Percentiles rank a stretch among this genome's conserved stretches.
These are phyloP conservation scores for Annulohypoxylon stygium DNA, from an alignment of 495 filamentous ascomycete genomes.

Conservation along the genomic window DNA sequence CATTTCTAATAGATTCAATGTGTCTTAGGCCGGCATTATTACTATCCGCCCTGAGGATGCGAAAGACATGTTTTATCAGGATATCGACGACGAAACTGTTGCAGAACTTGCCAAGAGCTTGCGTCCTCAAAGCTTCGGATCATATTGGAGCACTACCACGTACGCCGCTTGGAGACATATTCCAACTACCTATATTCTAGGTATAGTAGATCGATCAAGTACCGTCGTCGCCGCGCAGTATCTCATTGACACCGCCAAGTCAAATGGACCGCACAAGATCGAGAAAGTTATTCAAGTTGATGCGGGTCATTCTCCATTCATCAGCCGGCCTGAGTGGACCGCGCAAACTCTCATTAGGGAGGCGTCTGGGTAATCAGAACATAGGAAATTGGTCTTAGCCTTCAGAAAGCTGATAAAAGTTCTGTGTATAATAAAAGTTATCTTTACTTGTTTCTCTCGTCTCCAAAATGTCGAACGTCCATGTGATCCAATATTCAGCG, in stretches of 20 bases:
- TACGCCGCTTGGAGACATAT: conserved; percentile 53
- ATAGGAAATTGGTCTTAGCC: neutral
- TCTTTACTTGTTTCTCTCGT: neutral
- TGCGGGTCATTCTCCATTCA: conserved; percentile 33
- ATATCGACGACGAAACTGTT: conserved; percentile 40
- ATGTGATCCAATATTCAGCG: neutral
- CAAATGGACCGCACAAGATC: conserved; percentile 32
- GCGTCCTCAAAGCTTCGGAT: conserved; percentile 46
- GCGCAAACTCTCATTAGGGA: conserved; percentile 20
- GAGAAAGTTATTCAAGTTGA: conserved; percentile 29
- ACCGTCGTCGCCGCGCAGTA: conserved; percentile 45
- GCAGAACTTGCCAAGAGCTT: conserved; percentile 47
- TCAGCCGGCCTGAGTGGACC: conserved; percentile 30
- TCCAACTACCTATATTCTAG: conserved; percentile 51
- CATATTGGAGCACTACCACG: conserved; percentile 49
- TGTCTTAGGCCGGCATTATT: conserved; percentile 41
- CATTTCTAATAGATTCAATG: neutral
- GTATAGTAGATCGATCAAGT: conserved; percentile 41
- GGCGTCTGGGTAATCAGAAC: neutral
- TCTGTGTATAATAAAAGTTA: neutral
- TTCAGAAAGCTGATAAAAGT: neutral
- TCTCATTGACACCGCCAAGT: conserved; percentile 39
- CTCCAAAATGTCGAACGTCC: neutral
- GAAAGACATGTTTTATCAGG: conserved; percentile 49
- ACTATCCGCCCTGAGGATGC: conserved; percentile 44